Base-by-base conservation (phyloP, 2,329 filamentous ascomycete species). In the Bipolaris gigantea region DNA sequence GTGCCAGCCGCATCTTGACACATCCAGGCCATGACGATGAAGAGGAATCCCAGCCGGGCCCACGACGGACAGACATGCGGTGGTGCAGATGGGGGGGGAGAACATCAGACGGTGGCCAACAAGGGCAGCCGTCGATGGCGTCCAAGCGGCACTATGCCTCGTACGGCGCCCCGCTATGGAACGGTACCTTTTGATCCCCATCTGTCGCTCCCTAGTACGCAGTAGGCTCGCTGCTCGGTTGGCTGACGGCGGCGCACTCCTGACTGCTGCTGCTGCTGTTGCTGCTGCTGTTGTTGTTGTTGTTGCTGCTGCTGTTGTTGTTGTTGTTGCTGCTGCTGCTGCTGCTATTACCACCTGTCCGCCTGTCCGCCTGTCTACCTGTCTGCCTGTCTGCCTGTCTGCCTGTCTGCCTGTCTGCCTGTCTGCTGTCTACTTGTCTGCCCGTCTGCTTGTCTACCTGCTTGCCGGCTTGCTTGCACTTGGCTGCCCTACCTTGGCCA, bases 181-280 rank as follows among this genome's bases (percentile, higher is more conserved):
- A 33, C 54, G 50, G 49, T 53, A 52, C 32, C 42, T 43, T 48
- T 39, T 39, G 46, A 30, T 30, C 27, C 27, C 27, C 27, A 30
- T 30, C 27, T 30, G 10, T 30, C 27, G 10, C 27, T 30, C 27
- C 27, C 27, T 30, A 30, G 27, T 30, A 30, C 27, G 13, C 27
- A 30, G 27, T 30, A 30, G 27, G 27, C 27, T 11, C 27, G 10
- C 13, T 30, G 27, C 45, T 47, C 50, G 50, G 50, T 48, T 41
- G 50, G 47, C 45, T 38, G 35, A 47, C 43, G 53, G 35, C 50
- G 53, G 53, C 60, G 49, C 46, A 58, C 57, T 59, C 55, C 57
- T 50, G 53, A 52, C 48, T 40, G 44, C 44, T 30, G 27, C 10
- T 30, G 27, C 27, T 30, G 7, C 8, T 9, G 7, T 3, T 27